Evolutionary conservation across 805 yeast genomes (phyloP).

Genomic region (Blastobotrys americana): DNA sequence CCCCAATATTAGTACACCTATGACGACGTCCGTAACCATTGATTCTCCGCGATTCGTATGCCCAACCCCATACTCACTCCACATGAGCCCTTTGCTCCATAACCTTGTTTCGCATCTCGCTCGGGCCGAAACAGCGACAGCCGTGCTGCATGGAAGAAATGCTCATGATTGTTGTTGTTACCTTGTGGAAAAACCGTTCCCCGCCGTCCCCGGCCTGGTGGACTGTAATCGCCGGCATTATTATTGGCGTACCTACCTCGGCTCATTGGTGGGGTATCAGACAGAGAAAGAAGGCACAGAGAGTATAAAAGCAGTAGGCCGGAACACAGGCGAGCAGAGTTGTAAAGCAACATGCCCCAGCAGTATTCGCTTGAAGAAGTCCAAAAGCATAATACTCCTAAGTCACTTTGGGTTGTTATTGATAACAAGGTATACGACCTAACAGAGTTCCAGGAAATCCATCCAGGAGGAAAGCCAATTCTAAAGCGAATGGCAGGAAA

Average conservation of each 20-base stretch:
- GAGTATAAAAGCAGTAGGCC: neutral
- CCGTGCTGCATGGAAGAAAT: no score
- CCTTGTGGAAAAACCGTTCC: no score
- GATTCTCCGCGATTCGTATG: no score
- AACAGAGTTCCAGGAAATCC: slow-evolving; percentile 61
- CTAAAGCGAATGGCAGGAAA: slow-evolving; percentile 72
- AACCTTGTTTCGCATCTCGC: no score
- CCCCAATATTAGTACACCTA: no score
- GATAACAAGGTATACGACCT: slow-evolving; percentile 76
- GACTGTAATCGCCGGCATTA: neutral
- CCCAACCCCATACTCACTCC: no score
- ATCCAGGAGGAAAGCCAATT: slow-evolving; percentile 77
- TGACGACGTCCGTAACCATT: no score
- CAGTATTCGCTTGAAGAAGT: slow-evolving; percentile 39
- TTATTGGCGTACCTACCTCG: neutral
- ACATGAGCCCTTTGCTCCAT: no score
- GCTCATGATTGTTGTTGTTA: no score
- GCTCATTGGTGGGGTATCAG: neutral
- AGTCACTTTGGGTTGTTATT: slow-evolving; percentile 78
- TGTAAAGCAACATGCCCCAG: slow-evolving; percentile 2
- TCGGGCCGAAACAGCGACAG: no score
- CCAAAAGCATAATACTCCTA: slow-evolving; percentile 61
- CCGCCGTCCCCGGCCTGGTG: no score
- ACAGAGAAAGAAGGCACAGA: neutral
- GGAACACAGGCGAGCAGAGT: no score